Conservation (phyloP, 73 alveolate genomes). For the Symbiodinium natans region DNA sequence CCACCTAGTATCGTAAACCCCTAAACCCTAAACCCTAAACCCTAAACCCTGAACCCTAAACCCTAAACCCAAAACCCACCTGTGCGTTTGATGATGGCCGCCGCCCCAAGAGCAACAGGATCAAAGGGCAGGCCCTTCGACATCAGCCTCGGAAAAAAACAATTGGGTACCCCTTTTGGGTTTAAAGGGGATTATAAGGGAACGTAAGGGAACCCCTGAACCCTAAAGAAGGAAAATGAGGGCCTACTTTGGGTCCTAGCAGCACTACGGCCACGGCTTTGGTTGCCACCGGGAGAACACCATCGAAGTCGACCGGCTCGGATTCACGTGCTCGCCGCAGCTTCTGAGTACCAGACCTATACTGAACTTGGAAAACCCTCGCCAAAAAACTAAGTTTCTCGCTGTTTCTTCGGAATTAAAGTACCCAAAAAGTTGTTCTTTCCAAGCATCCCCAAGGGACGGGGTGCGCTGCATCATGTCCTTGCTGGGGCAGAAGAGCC, state of each 20-base stretch:
- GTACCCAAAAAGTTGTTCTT: background rate
- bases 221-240: too few relatives aligned
- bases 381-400: too few relatives aligned
- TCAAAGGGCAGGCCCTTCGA: constrained; percentile 30
- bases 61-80: too few relatives aligned
- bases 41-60: too few relatives aligned
- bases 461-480: background rate
- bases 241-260: background rate
- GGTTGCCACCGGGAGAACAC: background rate
- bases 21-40: too few relatives aligned
- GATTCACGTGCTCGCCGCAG: too few relatives aligned
- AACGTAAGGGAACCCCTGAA: too few relatives aligned
- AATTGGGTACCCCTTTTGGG: too few relatives aligned
- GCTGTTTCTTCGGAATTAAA: too few relatives aligned
- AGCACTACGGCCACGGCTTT: constrained; percentile 28
- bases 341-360: background rate
- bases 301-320: background rate
- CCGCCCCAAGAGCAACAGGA: constrained; percentile 34
- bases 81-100: constrained; percentile 41
- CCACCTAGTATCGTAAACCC: background rate
- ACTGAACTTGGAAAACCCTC: too few relatives aligned
- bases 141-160: too few relatives aligned
- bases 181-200: background rate
- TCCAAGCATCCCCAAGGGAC: too few relatives aligned
- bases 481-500: background rate